Percentiles rank a stretch among this genome's conserved stretches.
Evolutionary conservation across 2,329 filamentous ascomycete species (phyloP).

Genomic region (Beauveria caledonica): DNA sequence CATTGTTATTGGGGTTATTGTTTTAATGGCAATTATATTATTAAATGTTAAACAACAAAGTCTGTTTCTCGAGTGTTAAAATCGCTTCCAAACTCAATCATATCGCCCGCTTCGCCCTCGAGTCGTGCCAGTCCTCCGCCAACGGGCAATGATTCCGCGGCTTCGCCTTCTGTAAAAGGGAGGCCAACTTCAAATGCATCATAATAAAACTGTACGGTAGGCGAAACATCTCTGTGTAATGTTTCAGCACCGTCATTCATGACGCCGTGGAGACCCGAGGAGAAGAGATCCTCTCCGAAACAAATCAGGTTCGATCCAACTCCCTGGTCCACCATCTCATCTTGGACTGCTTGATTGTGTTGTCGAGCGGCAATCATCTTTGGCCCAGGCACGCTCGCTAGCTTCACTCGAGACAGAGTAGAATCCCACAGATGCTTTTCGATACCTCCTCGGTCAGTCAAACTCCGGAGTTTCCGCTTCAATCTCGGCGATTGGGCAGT

Average conservation of each 20-base stretch:
- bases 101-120: not conserved
- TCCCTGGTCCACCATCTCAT: not conserved
- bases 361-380: not conserved
- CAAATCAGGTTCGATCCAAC: not conserved
- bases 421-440: not conserved
- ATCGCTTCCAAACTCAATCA: not conserved
- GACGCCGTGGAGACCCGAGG: not conserved
- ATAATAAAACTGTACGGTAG: not conserved
- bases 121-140: not conserved
- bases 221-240: too few relatives aligned
- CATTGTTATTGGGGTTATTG: not conserved
- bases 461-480: slow-evolving; percentile 20
- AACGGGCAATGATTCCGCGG: not conserved
- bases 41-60: not conserved
- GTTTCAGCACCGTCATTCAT: not conserved
- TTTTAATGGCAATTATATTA: not conserved
- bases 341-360: too few relatives aligned
- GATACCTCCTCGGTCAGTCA: slow-evolving; percentile 2
- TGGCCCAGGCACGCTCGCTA: not conserved
- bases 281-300: not conserved
- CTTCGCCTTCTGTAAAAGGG: not conserved
- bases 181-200: not conserved
- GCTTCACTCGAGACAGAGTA: not conserved
- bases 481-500: slow-evolving; percentile 26
- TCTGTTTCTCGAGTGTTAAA: not conserved